Percentiles rank a stretch among this genome's conserved stretches.
Conservation (phyloP, 1,284 basidiomycete species). For the Ustilago xerochloae region DNA sequence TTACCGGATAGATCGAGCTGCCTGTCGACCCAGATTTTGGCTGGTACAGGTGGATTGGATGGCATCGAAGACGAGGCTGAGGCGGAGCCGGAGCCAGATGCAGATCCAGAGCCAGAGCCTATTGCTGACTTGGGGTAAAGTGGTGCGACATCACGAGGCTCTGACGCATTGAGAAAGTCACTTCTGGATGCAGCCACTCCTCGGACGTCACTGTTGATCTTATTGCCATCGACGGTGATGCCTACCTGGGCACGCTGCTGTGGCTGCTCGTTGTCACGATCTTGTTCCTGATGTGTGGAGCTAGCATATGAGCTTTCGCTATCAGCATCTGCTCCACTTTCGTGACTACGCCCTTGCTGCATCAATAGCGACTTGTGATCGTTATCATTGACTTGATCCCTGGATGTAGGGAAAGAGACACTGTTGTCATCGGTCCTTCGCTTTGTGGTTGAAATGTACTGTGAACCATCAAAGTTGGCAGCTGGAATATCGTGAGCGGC, state of each 20-base stretch:
- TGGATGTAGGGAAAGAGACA: neutral
- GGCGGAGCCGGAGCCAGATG: neutral
- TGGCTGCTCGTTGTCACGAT: neutral
- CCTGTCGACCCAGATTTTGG: slow-evolving; percentile 41
- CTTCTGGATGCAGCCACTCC: slow-evolving; percentile 34
- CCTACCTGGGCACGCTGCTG: neutral
- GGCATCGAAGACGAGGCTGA: slow-evolving; percentile 4
- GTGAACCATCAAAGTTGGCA: neutral
- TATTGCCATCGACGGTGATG: neutral
- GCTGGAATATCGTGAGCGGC: neutral
- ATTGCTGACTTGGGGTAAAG: too few species aligned
- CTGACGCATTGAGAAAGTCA: slow-evolving; percentile 40
- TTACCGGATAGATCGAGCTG: slow-evolving; percentile 35
- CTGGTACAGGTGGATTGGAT: slow-evolving; percentile 7
- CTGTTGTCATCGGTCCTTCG: slow-evolving; percentile 12
- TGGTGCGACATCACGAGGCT: slow-evolving; percentile 31
- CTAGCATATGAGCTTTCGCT: slow-evolving; percentile 41
- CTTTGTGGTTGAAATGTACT: slow-evolving; percentile 7
- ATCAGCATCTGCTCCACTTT: slow-evolving; percentile 48
- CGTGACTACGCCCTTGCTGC: slow-evolving; percentile 17
- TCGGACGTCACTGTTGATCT: neutral
- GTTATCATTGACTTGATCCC: slow-evolving; percentile 19
- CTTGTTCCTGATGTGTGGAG: slow-evolving; percentile 16
- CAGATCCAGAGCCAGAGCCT: neutral
- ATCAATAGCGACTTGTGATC: slow-evolving; percentile 17